phyloP scores from a whole-genome alignment of 208 protist genomes.

The Acanthamoeba rhysodes region DNA sequence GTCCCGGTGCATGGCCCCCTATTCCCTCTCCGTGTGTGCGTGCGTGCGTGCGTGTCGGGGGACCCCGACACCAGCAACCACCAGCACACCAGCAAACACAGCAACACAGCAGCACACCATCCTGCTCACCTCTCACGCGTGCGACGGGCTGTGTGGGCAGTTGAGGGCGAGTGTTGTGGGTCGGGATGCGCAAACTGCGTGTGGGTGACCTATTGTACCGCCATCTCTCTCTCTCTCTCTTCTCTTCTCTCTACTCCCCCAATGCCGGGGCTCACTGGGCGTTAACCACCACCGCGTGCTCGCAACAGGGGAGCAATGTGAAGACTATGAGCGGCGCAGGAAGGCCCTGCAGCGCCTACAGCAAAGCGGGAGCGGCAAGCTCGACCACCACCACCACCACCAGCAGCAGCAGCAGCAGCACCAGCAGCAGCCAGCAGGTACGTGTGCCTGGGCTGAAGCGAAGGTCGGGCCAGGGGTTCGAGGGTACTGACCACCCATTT shows the following conservation, averaged over 20 bases:
- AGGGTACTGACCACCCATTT: not conserved
- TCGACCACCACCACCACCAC: not conserved
- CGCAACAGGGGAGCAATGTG: conserved; percentile 11
- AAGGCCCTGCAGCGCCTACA: not conserved
- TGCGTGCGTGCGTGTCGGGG: not conserved
- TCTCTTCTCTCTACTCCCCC: not conserved
- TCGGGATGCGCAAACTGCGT: conserved; percentile 27
- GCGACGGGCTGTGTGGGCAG: not conserved
- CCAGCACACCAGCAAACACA: too few relatives aligned
- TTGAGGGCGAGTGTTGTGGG: conserved; percentile 32
- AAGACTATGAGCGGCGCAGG: conserved; percentile 17
- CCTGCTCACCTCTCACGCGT: too few relatives aligned
- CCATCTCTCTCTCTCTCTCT: not conserved
- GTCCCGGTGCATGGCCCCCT: not conserved
- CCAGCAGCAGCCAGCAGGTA: too few relatives aligned
- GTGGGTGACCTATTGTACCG: conserved; percentile 31
- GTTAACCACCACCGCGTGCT: not conserved
- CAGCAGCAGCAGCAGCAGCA: too few relatives aligned
- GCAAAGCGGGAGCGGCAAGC: not conserved
- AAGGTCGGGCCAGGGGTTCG: not conserved
- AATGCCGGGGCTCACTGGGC: not conserved
- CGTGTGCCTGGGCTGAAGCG: not conserved
- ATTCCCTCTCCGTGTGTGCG: not conserved
- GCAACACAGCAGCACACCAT: too few relatives aligned
- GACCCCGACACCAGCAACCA: too few relatives aligned